These are phyloP conservation scores for Hypoxylon perforatum DNA, from an alignment of 495 filamentous ascomycete genomes.

Conservation along the genomic window DNA sequence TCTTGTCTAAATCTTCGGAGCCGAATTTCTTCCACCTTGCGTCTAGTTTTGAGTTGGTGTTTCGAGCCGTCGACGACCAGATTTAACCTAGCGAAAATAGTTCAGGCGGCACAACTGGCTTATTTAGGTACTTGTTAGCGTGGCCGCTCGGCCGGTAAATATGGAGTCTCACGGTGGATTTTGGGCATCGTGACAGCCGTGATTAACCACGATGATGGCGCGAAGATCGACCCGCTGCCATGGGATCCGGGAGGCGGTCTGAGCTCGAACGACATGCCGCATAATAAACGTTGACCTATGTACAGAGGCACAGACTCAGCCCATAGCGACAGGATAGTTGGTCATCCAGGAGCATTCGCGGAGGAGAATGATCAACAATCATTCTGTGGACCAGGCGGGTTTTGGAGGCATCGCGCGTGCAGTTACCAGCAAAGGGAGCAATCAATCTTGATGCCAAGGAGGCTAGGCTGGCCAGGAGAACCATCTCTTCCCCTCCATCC, in stretches of 20 bases:
- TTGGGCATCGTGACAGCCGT: conserved; percentile 15
- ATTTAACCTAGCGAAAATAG: conserved; percentile 30
- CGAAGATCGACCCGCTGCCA: conserved; percentile 22
- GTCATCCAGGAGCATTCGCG: conserved; percentile 27
- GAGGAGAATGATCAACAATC: conserved; percentile 28
- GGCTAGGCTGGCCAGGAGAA: conserved; percentile 24
- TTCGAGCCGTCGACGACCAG: conserved; percentile 7
- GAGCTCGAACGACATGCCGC: conserved; percentile 23
- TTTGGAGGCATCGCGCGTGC: conserved; percentile 14
- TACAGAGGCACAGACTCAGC: conserved; percentile 9
- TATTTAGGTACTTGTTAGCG: conserved; percentile 21
- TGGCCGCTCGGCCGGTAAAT: conserved; percentile 23
- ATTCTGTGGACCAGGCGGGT: conserved; percentile 17
- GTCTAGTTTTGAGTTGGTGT: conserved; percentile 16
- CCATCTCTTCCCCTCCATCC: conserved; percentile 12
- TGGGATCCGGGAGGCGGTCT: conserved; percentile 19
- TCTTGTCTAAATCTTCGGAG: conserved; percentile 5
- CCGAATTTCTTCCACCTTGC: conserved; percentile 9
- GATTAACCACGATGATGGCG: conserved; percentile 15
- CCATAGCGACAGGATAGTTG: conserved; percentile 9
- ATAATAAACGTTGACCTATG: conserved; percentile 32
- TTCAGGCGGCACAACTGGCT: conserved; percentile 6
- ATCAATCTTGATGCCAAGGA: conserved; percentile 39
- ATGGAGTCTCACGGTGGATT: conserved; percentile 14
- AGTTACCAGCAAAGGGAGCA: conserved; percentile 18